Evolutionary conservation across 2,329 filamentous ascomycete species (phyloP), one percentile per base, ranked within the genome.

Genomic region (Periglandula ipomoeae): DNA sequence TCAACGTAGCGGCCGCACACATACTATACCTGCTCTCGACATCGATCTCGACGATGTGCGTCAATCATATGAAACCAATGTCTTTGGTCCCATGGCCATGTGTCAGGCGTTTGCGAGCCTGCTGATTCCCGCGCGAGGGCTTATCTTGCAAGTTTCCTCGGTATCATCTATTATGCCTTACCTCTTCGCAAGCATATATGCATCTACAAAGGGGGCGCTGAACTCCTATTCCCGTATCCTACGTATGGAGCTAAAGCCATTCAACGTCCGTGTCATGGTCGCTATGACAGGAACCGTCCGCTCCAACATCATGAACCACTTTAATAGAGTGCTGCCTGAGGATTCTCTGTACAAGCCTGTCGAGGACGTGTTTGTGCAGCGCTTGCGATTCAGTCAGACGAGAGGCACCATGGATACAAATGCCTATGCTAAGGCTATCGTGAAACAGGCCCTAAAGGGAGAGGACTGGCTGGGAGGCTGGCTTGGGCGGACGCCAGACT

Each of bases 41-140:
- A 69, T 76, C 41, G 68, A 74, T 45, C 57, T 79, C 7, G 68
- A 72, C 46, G 75, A 77, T 44, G 73, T 76, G 4, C 75, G 75
- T 50, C 59, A 65, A 51, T 76, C 73, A 2, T 79, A 76, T 47
- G 76, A 79, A 60, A 72, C 74, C 53, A 80, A 80, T 55, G 74
- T 80, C 37, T 78, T 81, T 52, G 73, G 73, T 38, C 70, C 75
- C 54, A 79, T 81, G 74, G 69, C 73, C 58, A 76, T 76, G 67
- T 71, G 70, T 46, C 67, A 75, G 55, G 65, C 69, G 26, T 79
- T 79, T 55, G 61, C 68, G 10, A 65, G 67, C 47, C 68, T 73
- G 39, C 69, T 81, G 22, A 74, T 79, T 44, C 60, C 68, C 15
- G 65, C 74, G 0, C 66, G 66, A 22, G 76, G 77, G 0, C 66